Evolutionary conservation across 2,329 filamentous ascomycete genomes (phyloP).

Genomic region (Clonostachys byssicola): DNA sequence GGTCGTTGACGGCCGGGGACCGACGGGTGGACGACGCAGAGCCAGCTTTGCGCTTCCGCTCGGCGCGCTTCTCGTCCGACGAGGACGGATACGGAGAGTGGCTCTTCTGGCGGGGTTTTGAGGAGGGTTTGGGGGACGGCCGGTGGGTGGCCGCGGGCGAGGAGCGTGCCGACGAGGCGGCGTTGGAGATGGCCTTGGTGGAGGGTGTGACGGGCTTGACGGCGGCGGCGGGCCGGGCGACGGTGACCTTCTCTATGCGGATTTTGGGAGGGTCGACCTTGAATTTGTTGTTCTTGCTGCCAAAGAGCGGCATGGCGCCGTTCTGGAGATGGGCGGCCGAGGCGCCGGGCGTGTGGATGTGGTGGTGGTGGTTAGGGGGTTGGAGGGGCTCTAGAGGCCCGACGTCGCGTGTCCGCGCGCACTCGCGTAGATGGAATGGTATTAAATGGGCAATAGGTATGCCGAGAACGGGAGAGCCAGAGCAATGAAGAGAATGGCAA

Average conservation of each 20-base stretch:
- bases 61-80: constrained; percentile 26
- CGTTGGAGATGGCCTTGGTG: constrained; percentile 17
- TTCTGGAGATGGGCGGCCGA: too few relatives aligned
- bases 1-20: constrained; percentile 45
- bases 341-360: too few relatives aligned
- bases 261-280: constrained; percentile 45
- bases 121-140: constrained; percentile 32
- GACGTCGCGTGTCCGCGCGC: too few relatives aligned
- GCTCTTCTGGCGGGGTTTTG: constrained; percentile 26
- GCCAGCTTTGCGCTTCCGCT: constrained; percentile 45
- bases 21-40: constrained; percentile 18
- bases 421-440: too few relatives aligned
- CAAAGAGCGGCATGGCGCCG: constrained; percentile 24
- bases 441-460: too few relatives aligned
- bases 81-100: constrained; percentile 34
- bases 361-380: too few relatives aligned
- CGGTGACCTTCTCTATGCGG: constrained; percentile 48
- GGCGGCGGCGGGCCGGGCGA: constrained; percentile 23
- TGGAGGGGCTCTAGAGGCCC: too few relatives aligned
- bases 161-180: constrained; percentile 20
- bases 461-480: too few relatives aligned
- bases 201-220: constrained; percentile 19
- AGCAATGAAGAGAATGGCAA: too few relatives aligned
- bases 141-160: constrained; percentile 26
- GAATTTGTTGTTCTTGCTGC: constrained; percentile 40